phyloP scores from a whole-genome alignment of 257 asterid genomes.

The Cinchona pubescens region DNA sequence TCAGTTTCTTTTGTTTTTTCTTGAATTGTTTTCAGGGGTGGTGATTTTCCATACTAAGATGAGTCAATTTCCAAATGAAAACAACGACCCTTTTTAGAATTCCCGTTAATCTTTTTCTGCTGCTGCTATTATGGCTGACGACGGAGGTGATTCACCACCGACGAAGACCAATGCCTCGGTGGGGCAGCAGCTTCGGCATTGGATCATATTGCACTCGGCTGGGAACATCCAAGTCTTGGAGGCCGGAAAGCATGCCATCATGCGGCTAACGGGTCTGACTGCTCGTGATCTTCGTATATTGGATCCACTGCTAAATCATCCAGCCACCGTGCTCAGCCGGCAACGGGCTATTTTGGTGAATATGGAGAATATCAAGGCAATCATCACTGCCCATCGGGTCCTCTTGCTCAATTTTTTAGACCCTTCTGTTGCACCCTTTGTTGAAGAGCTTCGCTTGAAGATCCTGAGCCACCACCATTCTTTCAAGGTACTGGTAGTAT shows the following conservation, averaged over 20 bases:
- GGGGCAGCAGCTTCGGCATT: too few species aligned
- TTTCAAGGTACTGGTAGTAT: too few species aligned
- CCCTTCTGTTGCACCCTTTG: slow-evolving; percentile 86
- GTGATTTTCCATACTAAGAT: too few species aligned
- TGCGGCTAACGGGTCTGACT: slow-evolving; percentile 93
- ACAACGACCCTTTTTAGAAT: too few species aligned
- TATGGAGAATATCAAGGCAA: slow-evolving; percentile 93
- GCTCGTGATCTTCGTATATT: slow-evolving; percentile 94
- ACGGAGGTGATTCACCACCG: slow-evolving; percentile 42
- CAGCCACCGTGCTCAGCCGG: slow-evolving; percentile 86
- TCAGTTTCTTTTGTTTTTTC: too few species aligned
- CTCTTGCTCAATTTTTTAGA: slow-evolving; percentile 78
- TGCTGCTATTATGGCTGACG: too few species aligned
- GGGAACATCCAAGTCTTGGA: slow-evolving; percentile 81
- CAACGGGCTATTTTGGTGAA: slow-evolving; percentile 91
- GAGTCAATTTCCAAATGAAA: too few species aligned
- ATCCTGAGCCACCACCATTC: slow-evolving; percentile 68
- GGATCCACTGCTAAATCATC: slow-evolving; percentile 83
- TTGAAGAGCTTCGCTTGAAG: slow-evolving; percentile 81
- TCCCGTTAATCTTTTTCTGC: too few species aligned
- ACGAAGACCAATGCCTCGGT: slow-evolving; percentile 72
- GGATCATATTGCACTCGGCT: slow-evolving; percentile 79
- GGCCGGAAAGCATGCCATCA: slow-evolving; percentile 91
- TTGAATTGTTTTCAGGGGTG: too few species aligned
- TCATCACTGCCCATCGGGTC: slow-evolving; percentile 86